Percentiles rank a stretch among this genome's conserved stretches.
Evolutionary conservation across 352 stramenopile genomes (phyloP).

Genomic region (Phytophthora sansomeana): DNA sequence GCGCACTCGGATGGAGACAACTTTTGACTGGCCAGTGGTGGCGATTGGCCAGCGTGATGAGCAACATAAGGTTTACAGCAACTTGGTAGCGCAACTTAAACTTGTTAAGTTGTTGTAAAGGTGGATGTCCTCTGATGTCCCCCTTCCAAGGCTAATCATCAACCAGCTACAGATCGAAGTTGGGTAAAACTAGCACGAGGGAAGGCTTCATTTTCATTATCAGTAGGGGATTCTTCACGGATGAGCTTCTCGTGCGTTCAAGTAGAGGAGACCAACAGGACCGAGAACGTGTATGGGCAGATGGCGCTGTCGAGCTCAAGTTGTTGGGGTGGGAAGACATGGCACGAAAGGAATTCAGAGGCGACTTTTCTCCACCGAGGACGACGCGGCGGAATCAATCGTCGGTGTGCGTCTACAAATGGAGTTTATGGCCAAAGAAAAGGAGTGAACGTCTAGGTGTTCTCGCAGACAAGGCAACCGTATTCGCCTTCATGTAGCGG

Average conservation of each 20-base stretch:
- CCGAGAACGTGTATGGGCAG: no score
- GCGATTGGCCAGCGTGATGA: conserved; percentile 1
- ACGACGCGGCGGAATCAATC: neutral
- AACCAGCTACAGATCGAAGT: neutral
- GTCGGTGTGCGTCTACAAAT: neutral
- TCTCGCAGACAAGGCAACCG: neutral
- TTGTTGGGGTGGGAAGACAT: neutral
- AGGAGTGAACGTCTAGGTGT: neutral
- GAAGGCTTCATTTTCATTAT: no score
- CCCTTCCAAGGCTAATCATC: neutral
- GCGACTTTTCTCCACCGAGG: neutral
- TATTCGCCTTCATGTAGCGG: no score
- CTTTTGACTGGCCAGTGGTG: conserved; percentile 1
- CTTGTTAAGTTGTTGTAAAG: neutral
- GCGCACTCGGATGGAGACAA: conserved; percentile 6
- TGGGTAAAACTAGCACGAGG: no score
- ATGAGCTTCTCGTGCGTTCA: no score
- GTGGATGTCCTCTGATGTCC: no score
- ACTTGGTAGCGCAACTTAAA: neutral
- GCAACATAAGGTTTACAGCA: neutral
- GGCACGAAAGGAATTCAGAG: neutral
- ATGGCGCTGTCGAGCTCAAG: neutral
- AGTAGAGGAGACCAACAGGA: no score
- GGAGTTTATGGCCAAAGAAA: neutral
- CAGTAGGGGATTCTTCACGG: no score